Evolutionary conservation across 495 filamentous ascomycete species (phyloP).

Genomic region (Bombardia bombarda): DNA sequence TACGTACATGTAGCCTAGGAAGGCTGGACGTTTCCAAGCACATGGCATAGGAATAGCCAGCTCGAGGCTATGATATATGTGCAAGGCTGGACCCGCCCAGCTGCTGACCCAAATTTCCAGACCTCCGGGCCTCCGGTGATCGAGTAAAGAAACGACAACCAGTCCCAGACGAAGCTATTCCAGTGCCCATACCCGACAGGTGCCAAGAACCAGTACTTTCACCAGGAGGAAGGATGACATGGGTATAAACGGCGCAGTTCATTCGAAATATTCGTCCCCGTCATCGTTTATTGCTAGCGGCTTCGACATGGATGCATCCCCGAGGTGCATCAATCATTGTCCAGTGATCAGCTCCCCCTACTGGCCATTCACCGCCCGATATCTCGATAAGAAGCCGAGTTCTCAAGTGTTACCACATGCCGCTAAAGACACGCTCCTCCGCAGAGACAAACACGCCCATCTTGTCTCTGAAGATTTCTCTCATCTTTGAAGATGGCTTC

Average conservation of each 20-base stretch:
- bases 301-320: neutral
- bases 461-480: no score
- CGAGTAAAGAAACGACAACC: neutral
- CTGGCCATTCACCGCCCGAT: no score
- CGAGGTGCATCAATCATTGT: neutral
- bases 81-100: neutral
- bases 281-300: neutral
- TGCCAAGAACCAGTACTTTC: neutral
- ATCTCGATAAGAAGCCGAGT: no score
- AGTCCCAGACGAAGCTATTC: neutral
- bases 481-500: no score
- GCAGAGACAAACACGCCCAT: no score
- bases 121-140: neutral
- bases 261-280: neutral
- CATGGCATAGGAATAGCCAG: no score
- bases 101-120: neutral
- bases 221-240: neutral
- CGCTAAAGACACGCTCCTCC: no score
- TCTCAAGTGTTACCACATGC: no score
- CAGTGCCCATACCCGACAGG: neutral
- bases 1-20: neutral
- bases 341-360: neutral
- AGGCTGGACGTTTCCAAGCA: neutral
- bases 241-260: slow-evolving; percentile 1
- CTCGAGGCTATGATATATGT: no score